Evolutionary conservation across 2,329 filamentous ascomycete genomes (phyloP).

Genomic region (Diaporthe destruens): DNA sequence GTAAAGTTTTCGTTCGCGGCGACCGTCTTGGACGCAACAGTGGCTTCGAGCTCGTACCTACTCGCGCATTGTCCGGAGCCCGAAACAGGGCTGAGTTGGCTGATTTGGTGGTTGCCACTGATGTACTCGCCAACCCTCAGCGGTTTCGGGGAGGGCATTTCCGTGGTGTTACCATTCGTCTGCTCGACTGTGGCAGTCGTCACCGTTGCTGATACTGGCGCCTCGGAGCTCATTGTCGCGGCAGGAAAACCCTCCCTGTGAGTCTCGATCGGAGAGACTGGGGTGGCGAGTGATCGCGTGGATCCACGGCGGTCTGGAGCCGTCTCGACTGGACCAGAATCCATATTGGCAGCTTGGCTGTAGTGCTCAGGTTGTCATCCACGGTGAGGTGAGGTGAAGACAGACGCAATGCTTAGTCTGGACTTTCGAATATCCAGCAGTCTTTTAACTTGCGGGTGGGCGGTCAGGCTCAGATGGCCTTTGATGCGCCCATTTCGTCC

Average conservation of each 20-base stretch:
- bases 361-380: not conserved
- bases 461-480: not conserved
- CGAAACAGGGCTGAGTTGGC: not conserved
- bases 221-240: not conserved
- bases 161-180: not conserved
- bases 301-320: not conserved
- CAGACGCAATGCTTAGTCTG: not conserved
- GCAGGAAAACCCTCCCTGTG: not conserved
- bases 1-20: not conserved
- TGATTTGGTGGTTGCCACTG: not conserved
- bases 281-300: too few relatives aligned
- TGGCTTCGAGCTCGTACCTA: not conserved
- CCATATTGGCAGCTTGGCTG: not conserved
- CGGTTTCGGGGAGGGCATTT: not conserved
- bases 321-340: not conserved
- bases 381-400: not conserved
- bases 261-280: not conserved
- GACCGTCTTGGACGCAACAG: not conserved
- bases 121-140: not conserved
- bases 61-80: too few relatives aligned
- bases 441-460: not conserved
- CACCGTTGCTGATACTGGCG: not conserved
- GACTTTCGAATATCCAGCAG: not conserved
- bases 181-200: too few relatives aligned
- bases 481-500: not conserved